Percentiles rank a stretch among this genome's conserved stretches.
These are phyloP conservation scores for Hymenoscyphus infarciens DNA, from an alignment of 2,329 filamentous ascomycete genomes.

Conservation along the genomic window DNA sequence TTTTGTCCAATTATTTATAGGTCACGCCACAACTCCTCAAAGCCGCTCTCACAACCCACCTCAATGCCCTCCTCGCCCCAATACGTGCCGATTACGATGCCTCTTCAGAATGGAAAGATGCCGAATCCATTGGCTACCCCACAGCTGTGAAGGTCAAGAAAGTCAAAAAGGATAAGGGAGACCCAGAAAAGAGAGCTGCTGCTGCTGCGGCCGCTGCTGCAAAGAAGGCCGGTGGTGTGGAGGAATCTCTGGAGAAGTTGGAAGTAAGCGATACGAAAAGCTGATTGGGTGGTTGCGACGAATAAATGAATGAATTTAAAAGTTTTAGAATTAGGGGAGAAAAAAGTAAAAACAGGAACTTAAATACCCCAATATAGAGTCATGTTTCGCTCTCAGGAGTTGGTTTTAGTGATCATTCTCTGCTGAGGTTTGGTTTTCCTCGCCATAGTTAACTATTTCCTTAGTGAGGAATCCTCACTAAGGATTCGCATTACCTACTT, in stretches of 20 bases:
- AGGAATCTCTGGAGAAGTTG: slow-evolving; percentile 18
- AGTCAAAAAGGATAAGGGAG: slow-evolving; percentile 48
- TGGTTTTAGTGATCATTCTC: background rate
- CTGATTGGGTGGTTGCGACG: background rate
- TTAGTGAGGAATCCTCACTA: too few relatives aligned
- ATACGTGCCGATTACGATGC: slow-evolving; percentile 71
- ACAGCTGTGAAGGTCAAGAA: slow-evolving; percentile 66
- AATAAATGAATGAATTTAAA: background rate
- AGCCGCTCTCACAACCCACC: slow-evolving; percentile 70
- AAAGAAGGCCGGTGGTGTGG: slow-evolving; percentile 25
- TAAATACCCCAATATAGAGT: slow-evolving; percentile 4
- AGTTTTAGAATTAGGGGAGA: background rate
- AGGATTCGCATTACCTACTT: too few relatives aligned
- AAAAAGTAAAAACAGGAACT: background rate
- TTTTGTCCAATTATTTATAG: slow-evolving; percentile 36
- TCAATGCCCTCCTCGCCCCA: slow-evolving; percentile 71
- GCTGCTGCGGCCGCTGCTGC: slow-evolving; percentile 31
- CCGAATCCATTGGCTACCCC: slow-evolving; percentile 79
- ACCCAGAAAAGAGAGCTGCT: slow-evolving; percentile 33
- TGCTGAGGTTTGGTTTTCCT: background rate
- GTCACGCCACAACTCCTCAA: slow-evolving; percentile 87
- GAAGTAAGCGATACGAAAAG: background rate
- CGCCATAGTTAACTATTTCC: background rate
- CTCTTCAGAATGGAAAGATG: slow-evolving; percentile 74
- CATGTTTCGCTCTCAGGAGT: slow-evolving; percentile 1